Evolutionary conservation across 352 stramenopile genomes (phyloP), one percentile per base, ranked within the genome.

Genomic region (Phytophthora sp.): DNA sequence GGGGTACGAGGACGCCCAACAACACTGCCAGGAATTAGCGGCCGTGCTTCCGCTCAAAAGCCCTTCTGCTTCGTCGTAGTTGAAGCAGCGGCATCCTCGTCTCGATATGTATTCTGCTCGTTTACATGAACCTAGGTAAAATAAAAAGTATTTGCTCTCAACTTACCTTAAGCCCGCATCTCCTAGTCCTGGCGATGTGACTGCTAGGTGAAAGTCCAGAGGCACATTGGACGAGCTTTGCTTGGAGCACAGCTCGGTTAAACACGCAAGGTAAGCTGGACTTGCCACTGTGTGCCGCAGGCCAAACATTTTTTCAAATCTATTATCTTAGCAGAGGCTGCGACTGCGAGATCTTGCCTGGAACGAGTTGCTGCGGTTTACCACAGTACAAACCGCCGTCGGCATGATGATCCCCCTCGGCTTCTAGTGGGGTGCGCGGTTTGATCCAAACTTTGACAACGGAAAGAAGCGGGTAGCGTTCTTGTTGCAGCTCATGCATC

Each of bases 1-100:
- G 37, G 82, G 79, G 48, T 91, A 88, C 51, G 65, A 84, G 26
- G 82, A 91, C 54, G 82, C 82, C 13, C 66, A 68, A n/a, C 48
- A 56, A 23, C 65, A 91, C 51, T 76, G 77, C 44, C 55, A 82
- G 39, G 82, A 89, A 53, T 61, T 91, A 8, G 71, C 65, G 13
- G 69, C 58, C 5, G 41, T 89, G 23, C 46, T 89, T 30, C 63
- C 64, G 7, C 56, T 60, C 39, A 78, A 80, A 38, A 66, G 31
- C 28, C 8, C 24, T 1, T 20, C 35, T 18, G 44, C 28, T 24
- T 5, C 55, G 11, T 64, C 11, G 17, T 53, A 61, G 31, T 18
- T 18, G 41, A 18, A 21, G 34, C 34, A 56, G 17, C 35, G 23
- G 50, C 17, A 31, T 5, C 28, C 12, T 24, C 3, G 10, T 10